Conservation (phyloP, 2,329 filamentous ascomycete genomes). For the Fusarium sp. region DNA sequence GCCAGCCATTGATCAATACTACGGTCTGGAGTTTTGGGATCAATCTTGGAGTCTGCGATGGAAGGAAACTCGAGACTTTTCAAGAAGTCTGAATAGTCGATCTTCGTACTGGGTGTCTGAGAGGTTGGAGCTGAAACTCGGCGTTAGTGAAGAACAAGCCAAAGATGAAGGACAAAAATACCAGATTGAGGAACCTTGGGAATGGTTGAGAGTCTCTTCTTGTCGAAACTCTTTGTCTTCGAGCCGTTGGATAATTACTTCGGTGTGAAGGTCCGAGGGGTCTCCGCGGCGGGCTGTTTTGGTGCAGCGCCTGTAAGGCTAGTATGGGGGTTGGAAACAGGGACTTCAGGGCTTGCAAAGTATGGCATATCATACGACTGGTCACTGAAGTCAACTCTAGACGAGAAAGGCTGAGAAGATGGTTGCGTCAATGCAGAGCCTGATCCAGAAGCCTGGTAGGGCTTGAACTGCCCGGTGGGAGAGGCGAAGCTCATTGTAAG, state of each 20-base stretch:
- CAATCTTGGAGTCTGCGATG: neutral
- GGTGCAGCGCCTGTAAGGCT: neutral
- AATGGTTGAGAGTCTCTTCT: neutral
- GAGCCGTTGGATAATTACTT: neutral
- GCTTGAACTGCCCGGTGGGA: neutral
- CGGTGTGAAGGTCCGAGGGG: neutral
- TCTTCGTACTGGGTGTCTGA: neutral
- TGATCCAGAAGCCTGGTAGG: slow-evolving; percentile 5
- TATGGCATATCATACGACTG: slow-evolving; percentile 8
- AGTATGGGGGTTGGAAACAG: neutral
- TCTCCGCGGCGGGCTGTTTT: neutral
- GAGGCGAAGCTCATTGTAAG: slow-evolving; percentile 6
- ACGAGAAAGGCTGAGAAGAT: neutral
- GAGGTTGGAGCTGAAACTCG: neutral
- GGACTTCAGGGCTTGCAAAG: neutral
- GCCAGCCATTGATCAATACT: neutral
- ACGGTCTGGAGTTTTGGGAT: neutral
- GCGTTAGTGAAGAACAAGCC: neutral
- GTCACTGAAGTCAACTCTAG: slow-evolving; percentile 8
- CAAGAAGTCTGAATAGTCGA: neutral
- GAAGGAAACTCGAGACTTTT: slow-evolving; percentile 1
- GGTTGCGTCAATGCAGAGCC: neutral
- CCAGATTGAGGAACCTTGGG: neutral
- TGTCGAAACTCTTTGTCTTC: neutral
- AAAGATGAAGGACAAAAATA: neutral